Evolutionary conservation across 306 rosid species (phyloP).

Genomic region (Malus asiatica): DNA sequence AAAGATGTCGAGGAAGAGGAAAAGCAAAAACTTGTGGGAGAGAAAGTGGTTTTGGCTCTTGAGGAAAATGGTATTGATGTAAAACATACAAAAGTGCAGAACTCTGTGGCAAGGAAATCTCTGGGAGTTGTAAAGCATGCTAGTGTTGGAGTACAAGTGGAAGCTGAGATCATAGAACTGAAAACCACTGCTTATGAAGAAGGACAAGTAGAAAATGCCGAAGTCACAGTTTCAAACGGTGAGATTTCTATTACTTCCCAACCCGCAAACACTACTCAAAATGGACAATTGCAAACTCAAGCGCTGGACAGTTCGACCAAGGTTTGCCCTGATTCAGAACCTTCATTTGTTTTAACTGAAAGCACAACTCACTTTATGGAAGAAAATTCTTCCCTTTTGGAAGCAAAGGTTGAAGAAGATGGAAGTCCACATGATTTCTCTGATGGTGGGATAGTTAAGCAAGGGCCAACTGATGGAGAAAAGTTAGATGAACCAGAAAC

Average conservation of each 20-base stretch:
- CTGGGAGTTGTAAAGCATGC: slow-evolving; percentile 25
- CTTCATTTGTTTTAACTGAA: slow-evolving; percentile 27
- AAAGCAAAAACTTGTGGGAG: slow-evolving; percentile 29
- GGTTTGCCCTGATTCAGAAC: slow-evolving; percentile 17
- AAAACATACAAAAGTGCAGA: slow-evolving; percentile 19
- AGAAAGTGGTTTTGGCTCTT: slow-evolving; percentile 19
- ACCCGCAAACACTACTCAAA: slow-evolving; percentile 8
- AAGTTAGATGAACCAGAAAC: slow-evolving; percentile 63
- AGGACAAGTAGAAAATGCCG: slow-evolving; percentile 32
- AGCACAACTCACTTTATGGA: slow-evolving; percentile 20
- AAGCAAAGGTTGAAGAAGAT: slow-evolving; percentile 22
- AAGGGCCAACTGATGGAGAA: slow-evolving; percentile 44
- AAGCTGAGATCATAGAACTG: slow-evolving; percentile 26
- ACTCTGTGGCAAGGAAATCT: slow-evolving; percentile 15
- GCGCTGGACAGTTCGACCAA: slow-evolving; percentile 23
- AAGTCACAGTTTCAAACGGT: slow-evolving; percentile 17
- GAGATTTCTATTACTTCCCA: slow-evolving; percentile 30
- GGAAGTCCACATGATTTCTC: slow-evolving; percentile 29
- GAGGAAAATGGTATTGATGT: slow-evolving; percentile 15
- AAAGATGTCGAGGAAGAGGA: slow-evolving; percentile 30
- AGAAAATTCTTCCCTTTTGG: slow-evolving; percentile 16
- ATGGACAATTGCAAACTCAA: slow-evolving; percentile 22
- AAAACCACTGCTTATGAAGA: slow-evolving; percentile 17
- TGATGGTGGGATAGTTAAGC: slow-evolving; percentile 18
- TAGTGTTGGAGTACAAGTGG: slow-evolving; percentile 23